Evolutionary conservation across 2,329 filamentous ascomycete species (phyloP).

Genomic region (Colletotrichum chrysophilum): DNA sequence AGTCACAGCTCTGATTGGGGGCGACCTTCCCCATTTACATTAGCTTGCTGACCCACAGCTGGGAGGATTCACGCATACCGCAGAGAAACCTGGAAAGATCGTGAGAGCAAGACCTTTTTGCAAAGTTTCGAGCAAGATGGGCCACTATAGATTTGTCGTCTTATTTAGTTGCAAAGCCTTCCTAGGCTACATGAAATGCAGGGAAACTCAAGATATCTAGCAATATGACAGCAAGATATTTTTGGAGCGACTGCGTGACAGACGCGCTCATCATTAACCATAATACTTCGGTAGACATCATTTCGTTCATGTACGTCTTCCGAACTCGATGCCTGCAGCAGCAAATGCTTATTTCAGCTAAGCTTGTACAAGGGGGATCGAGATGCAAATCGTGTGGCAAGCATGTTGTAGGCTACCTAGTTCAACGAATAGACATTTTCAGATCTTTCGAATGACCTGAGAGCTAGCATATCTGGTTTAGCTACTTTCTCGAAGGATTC

Average conservation of each 20-base stretch:
- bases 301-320: neutral
- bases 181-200: neutral
- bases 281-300: neutral
- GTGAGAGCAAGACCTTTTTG: neutral
- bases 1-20: neutral
- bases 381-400: neutral
- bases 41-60: neutral
- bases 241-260: neutral
- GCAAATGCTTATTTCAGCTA: neutral
- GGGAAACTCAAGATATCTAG: neutral
- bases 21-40: slow-evolving; percentile 12
- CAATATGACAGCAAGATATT: neutral
- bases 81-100: neutral
- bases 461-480: neutral
- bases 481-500: neutral
- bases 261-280: neutral
- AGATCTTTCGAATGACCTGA: neutral
- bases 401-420: neutral
- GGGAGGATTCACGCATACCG: neutral
- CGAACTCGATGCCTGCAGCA: neutral
- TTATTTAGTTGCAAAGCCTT: neutral
- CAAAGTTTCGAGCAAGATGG: neutral
- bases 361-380: neutral
- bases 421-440: neutral
- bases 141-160: neutral